Base-by-base conservation (phyloP, 192 early-diverging fungal species). In the Gigaspora rosea region DNA sequence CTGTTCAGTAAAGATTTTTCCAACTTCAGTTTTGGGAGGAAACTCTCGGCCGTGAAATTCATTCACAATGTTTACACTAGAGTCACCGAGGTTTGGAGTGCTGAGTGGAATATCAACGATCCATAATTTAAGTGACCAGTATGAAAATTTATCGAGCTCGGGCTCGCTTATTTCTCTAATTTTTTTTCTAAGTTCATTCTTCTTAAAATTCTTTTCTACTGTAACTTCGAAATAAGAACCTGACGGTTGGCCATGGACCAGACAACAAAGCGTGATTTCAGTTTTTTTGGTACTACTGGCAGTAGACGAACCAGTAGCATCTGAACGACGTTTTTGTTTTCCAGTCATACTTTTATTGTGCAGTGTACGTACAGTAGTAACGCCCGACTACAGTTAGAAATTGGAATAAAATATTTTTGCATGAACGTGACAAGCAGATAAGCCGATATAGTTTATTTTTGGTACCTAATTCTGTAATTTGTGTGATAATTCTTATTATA, bases 31-130 rank as follows among this genome's bases (percentile, higher is more conserved):
- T 49, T 4, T 2, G 36, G 6, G 7, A 69, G 36, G 13, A 69
- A 69, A 69, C 13, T 49, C 22, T 33, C 47, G 67, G 18, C 67
- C 67, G 5, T 69, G 9, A 18, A 69, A 16, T 1, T 3, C 22
- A 69, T 35, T 69, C 67, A 22, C 47, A 69, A 69, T 69, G 48
- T 69, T 16, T 47, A 69, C 67, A 13, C 16, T 35, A 63, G 4
- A 32, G n/a, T 63, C 33, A 63, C 15, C 20, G 32, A 69, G 2
- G 67, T 69, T 49, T 69, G 2, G 36, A 8, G 67, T 47, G 32
- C 46, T 22, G 3, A 48, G 46, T 36, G 67, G 67, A 13, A 69
- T 47, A 69, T 69, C 32, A 50, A 69, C 67, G 36, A 69, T n/a
- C 67, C 67, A 69, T 47, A 69, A 11, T 69, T 69, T 69, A 47